phyloP scores from a whole-genome alignment of 208 protist genomes.

The Trypanosoma theileri region DNA sequence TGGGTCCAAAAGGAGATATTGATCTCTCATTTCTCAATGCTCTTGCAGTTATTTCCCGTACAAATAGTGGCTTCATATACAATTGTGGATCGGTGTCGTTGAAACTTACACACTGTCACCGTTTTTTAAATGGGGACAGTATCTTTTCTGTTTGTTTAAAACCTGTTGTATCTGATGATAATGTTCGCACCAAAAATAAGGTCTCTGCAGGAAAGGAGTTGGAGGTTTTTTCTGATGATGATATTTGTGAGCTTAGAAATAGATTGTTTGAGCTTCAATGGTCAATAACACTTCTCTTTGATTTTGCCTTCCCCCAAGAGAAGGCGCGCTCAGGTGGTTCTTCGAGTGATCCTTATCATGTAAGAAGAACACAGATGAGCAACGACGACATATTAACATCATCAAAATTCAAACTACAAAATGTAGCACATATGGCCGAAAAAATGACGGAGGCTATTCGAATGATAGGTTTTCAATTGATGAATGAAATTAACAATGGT shows the following conservation, averaged over 20 bases:
- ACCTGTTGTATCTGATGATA: slow-evolving; percentile 6
- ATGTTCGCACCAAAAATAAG: slow-evolving; percentile 9
- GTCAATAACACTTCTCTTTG: slow-evolving; percentile 58
- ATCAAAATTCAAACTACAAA: slow-evolving; percentile 18
- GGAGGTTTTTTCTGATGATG: slow-evolving; percentile 24
- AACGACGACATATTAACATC: slow-evolving; percentile 34
- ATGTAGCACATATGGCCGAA: slow-evolving; percentile 28
- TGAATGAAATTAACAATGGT: slow-evolving; percentile 30
- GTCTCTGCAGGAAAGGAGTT: slow-evolving; percentile 5
- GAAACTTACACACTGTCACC: slow-evolving; percentile 35
- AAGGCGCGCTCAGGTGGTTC: neutral
- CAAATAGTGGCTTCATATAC: slow-evolving; percentile 32
- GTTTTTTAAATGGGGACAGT: slow-evolving; percentile 45
- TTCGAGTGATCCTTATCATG: slow-evolving; percentile 1
- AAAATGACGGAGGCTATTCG: slow-evolving; percentile 46
- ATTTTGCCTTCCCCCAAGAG: slow-evolving; percentile 53
- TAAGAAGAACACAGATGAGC: slow-evolving; percentile 17
- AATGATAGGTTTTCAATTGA: slow-evolving; percentile 38
- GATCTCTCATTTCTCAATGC: slow-evolving; percentile 44
- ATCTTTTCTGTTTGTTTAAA: slow-evolving; percentile 51
- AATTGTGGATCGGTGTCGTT: slow-evolving; percentile 30
- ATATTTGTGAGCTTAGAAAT: slow-evolving; percentile 37
- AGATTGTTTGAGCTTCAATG: slow-evolving; percentile 69
- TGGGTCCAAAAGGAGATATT: slow-evolving; percentile 43
- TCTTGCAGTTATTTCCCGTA: slow-evolving; percentile 32